These are phyloP conservation scores for Oleoguttula mirabilis DNA, from an alignment of 495 filamentous ascomycete genomes.

Conservation along the genomic window DNA sequence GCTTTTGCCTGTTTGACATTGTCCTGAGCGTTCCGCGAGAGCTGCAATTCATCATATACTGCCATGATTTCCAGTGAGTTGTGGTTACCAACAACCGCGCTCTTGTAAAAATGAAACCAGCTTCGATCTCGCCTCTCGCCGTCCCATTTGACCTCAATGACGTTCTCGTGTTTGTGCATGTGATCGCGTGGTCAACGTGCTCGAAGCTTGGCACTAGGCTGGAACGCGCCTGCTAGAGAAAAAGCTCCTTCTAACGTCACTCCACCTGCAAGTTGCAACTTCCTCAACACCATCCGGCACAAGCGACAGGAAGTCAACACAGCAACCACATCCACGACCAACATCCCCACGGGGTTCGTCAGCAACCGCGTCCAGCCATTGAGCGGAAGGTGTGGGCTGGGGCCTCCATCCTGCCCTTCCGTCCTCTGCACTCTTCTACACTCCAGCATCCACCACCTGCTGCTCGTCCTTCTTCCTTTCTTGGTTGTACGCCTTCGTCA, in stretches of 20 bases:
- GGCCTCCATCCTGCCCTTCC: not conserved
- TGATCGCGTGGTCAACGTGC: conserved; percentile 8
- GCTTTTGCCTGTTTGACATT: conserved; percentile 16
- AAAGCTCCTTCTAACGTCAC: conserved; percentile 3
- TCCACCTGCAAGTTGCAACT: not conserved
- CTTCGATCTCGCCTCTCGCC: too few species aligned
- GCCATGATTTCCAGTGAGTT: too few species aligned
- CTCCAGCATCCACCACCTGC: not conserved
- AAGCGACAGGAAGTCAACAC: too few species aligned
- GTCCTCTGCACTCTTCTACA: not conserved
- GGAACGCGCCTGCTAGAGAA: not conserved
- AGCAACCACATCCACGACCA: too few species aligned
- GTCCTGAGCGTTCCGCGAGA: conserved; percentile 7
- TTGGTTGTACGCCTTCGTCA: conserved; percentile 11
- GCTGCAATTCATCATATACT: too few species aligned
- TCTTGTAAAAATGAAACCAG: too few species aligned
- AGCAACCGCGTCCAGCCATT: too few species aligned
- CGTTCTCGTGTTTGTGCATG: conserved; percentile 11
- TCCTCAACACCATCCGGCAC: too few species aligned
- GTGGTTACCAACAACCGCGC: too few species aligned
- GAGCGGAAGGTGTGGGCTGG: not conserved
- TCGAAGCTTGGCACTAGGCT: conserved; percentile 1
- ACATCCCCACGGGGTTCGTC: too few species aligned
- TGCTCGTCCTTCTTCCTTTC: conserved; percentile 5
- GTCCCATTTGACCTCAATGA: not conserved